These are phyloP conservation scores for Gamarada debralockiae DNA, from an alignment of 495 filamentous ascomycete species.

Conservation along the genomic window DNA sequence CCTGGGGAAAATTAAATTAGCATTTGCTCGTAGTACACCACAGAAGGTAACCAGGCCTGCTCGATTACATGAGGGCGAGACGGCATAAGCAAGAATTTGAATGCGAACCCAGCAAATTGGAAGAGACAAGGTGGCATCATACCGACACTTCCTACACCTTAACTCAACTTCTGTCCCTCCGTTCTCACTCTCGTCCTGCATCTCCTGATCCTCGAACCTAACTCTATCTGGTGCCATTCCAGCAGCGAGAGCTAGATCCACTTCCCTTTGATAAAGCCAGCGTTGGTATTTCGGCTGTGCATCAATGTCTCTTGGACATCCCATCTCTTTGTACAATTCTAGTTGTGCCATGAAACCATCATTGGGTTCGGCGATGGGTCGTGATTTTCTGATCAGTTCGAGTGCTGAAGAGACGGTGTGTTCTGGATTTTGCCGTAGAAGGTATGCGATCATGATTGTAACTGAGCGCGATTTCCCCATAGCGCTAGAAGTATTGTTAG, in stretches of 20 bases:
- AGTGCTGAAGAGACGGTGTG: slow-evolving; percentile 59
- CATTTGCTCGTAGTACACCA: not conserved
- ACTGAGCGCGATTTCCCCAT: slow-evolving; percentile 96
- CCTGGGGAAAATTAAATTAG: slow-evolving; percentile 35
- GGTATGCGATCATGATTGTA: slow-evolving; percentile 77
- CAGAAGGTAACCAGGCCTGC: not conserved
- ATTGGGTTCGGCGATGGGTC: slow-evolving; percentile 81
- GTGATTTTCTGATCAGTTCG: slow-evolving; percentile 54
- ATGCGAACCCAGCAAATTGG: too few species aligned
- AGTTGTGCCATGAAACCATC: slow-evolving; percentile 85
- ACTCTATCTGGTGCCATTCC: slow-evolving; percentile 71
- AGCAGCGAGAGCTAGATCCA: slow-evolving; percentile 66
- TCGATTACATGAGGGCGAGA: too few species aligned
- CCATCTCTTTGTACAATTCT: slow-evolving; percentile 80
- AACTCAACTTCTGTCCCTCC: slow-evolving; percentile 36
- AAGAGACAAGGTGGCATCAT: slow-evolving; percentile 9
- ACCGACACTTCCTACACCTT: slow-evolving; percentile 36
- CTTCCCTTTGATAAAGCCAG: slow-evolving; percentile 80
- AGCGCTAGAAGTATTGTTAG: slow-evolving; percentile 54
- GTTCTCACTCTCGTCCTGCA: slow-evolving; percentile 38
- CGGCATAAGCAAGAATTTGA: too few species aligned
- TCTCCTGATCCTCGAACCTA: slow-evolving; percentile 76
- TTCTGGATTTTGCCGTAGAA: slow-evolving; percentile 48
- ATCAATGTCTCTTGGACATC: slow-evolving; percentile 60
- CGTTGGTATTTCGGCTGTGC: slow-evolving; percentile 73